Base-by-base conservation (phyloP, 2,329 filamentous ascomycete species). In the Alternaria triticina region DNA sequence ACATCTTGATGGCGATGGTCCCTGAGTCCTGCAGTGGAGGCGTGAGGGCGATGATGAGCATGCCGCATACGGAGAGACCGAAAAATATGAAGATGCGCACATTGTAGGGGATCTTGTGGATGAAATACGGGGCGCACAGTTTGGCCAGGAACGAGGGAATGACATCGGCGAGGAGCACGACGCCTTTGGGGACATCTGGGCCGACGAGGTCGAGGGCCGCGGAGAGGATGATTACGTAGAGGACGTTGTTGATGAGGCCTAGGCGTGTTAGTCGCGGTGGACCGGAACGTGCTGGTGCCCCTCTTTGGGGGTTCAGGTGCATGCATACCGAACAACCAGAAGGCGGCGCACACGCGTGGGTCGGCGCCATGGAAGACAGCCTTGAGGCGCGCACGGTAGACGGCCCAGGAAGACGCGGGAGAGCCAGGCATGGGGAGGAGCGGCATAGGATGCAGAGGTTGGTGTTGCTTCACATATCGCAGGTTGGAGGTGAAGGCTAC, bases 191-290 rank as follows among this genome's bases (percentile, higher is more conserved):
- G 2, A 97, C 86, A 68, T 85, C 80, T 30, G 92, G 90, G 36
- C 95, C 95, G 72, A 98, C 96, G 65, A 99, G 91, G 76, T 99
- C 96, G 74, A 97, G 91, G 4, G 96, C 96, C 36, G 96, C 92
- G 28, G 94, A 96, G 74, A 99, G 91, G 77, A 98, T 96, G 79
- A 98, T 92, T 59, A 98, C 95, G 81, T 97, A 98, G 82, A 97
- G 91, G 71, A 98, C 93, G 83, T 98, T 98, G 82, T 99, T 98
- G 78, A 98, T 96, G 17, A 96, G 83, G 56, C 93, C 93, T 95
- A 4, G 74, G 23, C 23, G 23, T 49, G 59, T 68, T 56, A 63
- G 64, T 47, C 15, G 40, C 13, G 50, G 10, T 30, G n/a, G 47
- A 33, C 13, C 17, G 30, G 51, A 43, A 7, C n/a, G 46, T 46